Conservation (phyloP, 2,329 filamentous ascomycete species). For the Botrytis squamosa region DNA sequence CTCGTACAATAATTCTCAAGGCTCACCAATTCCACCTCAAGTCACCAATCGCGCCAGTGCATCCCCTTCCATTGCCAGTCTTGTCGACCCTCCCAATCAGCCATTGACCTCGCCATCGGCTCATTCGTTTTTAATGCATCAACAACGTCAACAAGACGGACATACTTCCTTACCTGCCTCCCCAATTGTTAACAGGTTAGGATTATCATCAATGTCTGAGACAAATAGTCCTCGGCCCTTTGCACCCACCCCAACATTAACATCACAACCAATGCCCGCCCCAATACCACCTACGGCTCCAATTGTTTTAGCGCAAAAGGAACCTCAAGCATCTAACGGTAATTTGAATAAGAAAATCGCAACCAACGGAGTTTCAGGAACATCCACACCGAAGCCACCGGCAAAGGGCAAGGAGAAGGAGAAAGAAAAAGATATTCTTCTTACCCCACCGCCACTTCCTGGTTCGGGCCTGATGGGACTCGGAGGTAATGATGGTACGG, state of each 20-base stretch:
- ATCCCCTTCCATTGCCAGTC: conserved; percentile 86
- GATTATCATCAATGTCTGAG: conserved; percentile 27
- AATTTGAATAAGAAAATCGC: conserved; percentile 41
- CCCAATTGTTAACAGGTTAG: conserved; percentile 34
- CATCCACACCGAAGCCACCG: conserved; percentile 52
- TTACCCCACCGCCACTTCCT: conserved; percentile 53
- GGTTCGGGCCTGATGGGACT: conserved; percentile 62
- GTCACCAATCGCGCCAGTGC: conserved; percentile 71
- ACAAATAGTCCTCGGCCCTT: conserved; percentile 3
- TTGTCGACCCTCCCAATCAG: conserved; percentile 68
- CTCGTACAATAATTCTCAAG: conserved; percentile 47
- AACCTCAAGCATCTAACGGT: background rate
- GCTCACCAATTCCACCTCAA: conserved; percentile 46
- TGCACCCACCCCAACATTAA: conserved; percentile 14
- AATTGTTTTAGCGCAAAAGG: conserved; percentile 16
- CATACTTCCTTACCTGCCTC: conserved; percentile 36
- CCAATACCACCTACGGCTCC: conserved; percentile 12
- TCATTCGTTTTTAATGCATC: conserved; percentile 40
- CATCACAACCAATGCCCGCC: conserved; percentile 9
- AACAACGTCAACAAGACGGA: conserved; percentile 31
- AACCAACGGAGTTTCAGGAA: conserved; percentile 47
- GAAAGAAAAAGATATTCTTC: conserved; percentile 29
- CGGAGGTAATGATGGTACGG: conserved; percentile 56
- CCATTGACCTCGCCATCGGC: conserved; percentile 36
- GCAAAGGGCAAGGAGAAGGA: conserved; percentile 48